phyloP scores from a whole-genome alignment of 2,329 filamentous ascomycete species.

The Ramichloridium luteum region DNA sequence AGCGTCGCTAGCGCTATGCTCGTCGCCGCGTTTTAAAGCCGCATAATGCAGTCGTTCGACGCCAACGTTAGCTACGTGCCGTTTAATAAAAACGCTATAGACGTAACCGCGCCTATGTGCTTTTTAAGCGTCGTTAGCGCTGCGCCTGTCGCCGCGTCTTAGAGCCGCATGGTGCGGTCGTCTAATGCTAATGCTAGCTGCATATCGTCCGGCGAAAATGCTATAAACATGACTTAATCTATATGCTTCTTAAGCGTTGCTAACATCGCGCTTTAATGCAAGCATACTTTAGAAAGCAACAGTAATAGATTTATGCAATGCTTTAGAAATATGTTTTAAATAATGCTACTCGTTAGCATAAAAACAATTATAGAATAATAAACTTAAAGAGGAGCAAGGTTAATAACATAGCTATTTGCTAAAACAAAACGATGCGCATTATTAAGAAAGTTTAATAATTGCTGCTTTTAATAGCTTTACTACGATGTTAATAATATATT shows the following conservation, averaged over 20 bases:
- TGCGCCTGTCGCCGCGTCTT: slow-evolving; percentile 8
- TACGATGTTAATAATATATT: too few species aligned
- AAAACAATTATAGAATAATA: slow-evolving; percentile 27
- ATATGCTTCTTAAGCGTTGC: slow-evolving; percentile 17
- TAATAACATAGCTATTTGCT: slow-evolving; percentile 18
- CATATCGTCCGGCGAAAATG: slow-evolving; percentile 1
- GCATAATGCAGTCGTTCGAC: slow-evolving; percentile 7
- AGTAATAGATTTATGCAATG: slow-evolving; percentile 12
- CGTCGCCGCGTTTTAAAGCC: slow-evolving; percentile 6
- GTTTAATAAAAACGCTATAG: slow-evolving; percentile 15
- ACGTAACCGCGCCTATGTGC: slow-evolving; percentile 9
- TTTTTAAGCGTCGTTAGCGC: slow-evolving; percentile 18
- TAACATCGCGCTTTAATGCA: slow-evolving; percentile 13
- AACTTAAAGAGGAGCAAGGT: slow-evolving; percentile 26
- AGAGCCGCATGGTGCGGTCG: neutral
- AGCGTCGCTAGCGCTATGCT: slow-evolving; percentile 16
- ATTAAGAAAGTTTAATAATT: slow-evolving; percentile 16
- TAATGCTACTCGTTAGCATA: slow-evolving; percentile 16
- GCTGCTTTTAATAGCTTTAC: neutral
- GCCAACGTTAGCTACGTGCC: slow-evolving; percentile 12
- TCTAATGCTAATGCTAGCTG: slow-evolving; percentile 1
- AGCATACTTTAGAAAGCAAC: slow-evolving; percentile 3
- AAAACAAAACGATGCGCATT: slow-evolving; percentile 25
- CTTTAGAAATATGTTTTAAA: slow-evolving; percentile 16
- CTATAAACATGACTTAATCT: slow-evolving; percentile 5